These are phyloP conservation scores for Monascus purpureus DNA, from an alignment of 495 filamentous ascomycete species.

Conservation along the genomic window DNA sequence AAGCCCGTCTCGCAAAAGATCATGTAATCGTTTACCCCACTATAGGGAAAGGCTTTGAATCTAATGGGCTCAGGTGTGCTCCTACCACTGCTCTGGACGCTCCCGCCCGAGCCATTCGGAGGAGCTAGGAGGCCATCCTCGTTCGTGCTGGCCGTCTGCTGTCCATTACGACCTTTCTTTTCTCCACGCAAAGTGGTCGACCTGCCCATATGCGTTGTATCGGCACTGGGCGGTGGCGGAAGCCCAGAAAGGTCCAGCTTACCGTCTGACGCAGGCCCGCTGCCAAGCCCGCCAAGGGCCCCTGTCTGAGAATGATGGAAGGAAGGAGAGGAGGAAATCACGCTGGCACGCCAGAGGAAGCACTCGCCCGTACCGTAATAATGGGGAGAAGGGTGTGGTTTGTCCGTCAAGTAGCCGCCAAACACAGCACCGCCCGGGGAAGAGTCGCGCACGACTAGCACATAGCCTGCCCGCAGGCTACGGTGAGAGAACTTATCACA, in stretches of 20 bases:
- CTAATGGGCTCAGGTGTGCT: slow-evolving; percentile 53
- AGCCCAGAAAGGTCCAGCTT: slow-evolving; percentile 25
- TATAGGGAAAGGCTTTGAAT: slow-evolving; percentile 96
- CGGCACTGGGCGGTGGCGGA: slow-evolving; percentile 61
- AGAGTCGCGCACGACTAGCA: slow-evolving; percentile 69
- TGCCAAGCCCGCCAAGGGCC: slow-evolving; percentile 6
- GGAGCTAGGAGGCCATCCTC: slow-evolving; percentile 13
- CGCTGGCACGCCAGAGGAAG: slow-evolving; percentile 84
- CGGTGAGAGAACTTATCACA: slow-evolving; percentile 43
- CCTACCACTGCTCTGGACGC: slow-evolving; percentile 18
- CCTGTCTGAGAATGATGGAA: slow-evolving; percentile 26
- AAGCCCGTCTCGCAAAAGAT: slow-evolving; percentile 85
- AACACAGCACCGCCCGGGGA: slow-evolving; percentile 47
- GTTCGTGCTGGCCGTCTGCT: slow-evolving; percentile 14
- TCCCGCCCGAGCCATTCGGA: slow-evolving; percentile 1
- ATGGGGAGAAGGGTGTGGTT: slow-evolving; percentile 61
- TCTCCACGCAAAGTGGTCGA: slow-evolving; percentile 48
- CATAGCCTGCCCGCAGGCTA: slow-evolving; percentile 66
- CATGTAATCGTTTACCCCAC: slow-evolving; percentile 90
- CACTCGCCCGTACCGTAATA: slow-evolving; percentile 96
- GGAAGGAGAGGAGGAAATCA: slow-evolving; percentile 31
- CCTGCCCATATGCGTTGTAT: slow-evolving; percentile 56
- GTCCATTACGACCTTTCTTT: slow-evolving; percentile 2
- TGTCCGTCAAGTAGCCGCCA: slow-evolving; percentile 86
- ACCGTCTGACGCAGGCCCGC: not conserved